A percentile compares a stretch with the other conserved stretches of the same genome.
These are phyloP conservation scores for Cucurbita moschata DNA, from an alignment of 306 rosid species.

Conservation along the genomic window DNA sequence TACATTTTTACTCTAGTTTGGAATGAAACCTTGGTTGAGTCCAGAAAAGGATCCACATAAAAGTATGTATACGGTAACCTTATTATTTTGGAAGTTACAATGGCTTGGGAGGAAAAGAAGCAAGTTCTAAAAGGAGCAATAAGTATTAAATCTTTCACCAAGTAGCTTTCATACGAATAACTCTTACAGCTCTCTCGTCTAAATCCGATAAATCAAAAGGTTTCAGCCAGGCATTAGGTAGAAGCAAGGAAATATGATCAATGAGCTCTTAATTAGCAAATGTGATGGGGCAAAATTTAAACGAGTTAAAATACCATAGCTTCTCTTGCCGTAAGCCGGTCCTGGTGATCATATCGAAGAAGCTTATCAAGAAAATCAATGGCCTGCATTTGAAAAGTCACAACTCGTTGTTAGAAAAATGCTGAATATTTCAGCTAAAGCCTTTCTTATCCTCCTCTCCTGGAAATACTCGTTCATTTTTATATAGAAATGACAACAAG, in stretches of 20 bases:
- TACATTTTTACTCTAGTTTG: neutral
- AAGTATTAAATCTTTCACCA: neutral
- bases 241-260: neutral
- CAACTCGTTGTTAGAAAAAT: neutral
- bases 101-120: neutral
- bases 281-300: neutral
- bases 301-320: constrained; percentile 54
- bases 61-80: too few species aligned
- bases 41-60: too few species aligned
- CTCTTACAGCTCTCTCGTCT: neutral
- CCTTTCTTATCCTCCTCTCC: neutral
- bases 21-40: neutral
- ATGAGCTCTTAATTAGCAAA: neutral
- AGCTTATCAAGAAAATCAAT: constrained; percentile 97
- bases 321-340: constrained; percentile 89
- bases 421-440: neutral
- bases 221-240: neutral
- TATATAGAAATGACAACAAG: neutral
- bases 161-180: neutral
- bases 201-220: neutral
- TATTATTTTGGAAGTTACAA: neutral
- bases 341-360: constrained; percentile 90
- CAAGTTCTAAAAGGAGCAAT: neutral
- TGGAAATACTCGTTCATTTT: neutral
- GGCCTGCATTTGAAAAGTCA: constrained; percentile 36